Percentiles rank a stretch among this genome's conserved stretches.
These are phyloP conservation scores for Asterionellopsis glacialis DNA, from an alignment of 108 stramenopile genomes.

Conservation along the genomic window DNA sequence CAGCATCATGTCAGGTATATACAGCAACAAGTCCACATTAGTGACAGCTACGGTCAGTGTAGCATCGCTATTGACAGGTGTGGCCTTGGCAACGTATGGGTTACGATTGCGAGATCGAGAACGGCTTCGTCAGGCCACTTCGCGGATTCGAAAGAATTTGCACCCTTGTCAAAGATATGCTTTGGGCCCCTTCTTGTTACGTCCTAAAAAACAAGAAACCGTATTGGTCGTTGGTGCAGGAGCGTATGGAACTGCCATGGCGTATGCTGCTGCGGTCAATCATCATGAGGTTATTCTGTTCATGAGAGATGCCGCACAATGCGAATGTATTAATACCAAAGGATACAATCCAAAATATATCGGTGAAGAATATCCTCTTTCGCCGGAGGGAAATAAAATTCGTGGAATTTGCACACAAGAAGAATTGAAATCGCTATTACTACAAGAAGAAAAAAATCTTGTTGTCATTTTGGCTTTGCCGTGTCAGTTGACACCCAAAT, in stretches of 20 bases:
- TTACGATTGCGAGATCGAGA: too few relatives aligned
- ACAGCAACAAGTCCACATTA: too few relatives aligned
- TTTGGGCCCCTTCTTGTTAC: too few relatives aligned
- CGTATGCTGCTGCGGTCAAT: constrained; percentile 55
- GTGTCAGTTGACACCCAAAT: constrained; percentile 61
- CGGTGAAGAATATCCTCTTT: constrained; percentile 39
- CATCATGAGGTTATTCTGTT: constrained; percentile 60
- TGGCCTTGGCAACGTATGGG: too few relatives aligned
- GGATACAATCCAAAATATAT: constrained; percentile 70
- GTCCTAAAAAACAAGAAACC: too few relatives aligned
- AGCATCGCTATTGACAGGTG: too few relatives aligned
- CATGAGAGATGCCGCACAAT: constrained; percentile 49
- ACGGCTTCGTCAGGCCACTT: too few relatives aligned
- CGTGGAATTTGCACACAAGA: constrained; percentile 25
- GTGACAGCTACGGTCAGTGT: too few relatives aligned
- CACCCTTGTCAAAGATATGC: too few relatives aligned
- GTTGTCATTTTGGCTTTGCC: constrained; percentile 77
- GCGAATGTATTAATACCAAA: constrained; percentile 34
- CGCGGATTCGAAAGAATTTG: too few relatives aligned
- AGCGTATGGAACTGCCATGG: constrained; percentile 81
- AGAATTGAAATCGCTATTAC: constrained; percentile 20
- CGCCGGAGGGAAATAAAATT: constrained; percentile 48
- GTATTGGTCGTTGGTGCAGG: constrained; percentile 57
- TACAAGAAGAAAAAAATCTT: too few relatives aligned
- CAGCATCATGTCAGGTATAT: too few relatives aligned